Evolutionary conservation across 148 eudicot species (phyloP), one percentile per base, ranked within the genome.

Genomic region (Mesembryanthemum crystallinum): DNA sequence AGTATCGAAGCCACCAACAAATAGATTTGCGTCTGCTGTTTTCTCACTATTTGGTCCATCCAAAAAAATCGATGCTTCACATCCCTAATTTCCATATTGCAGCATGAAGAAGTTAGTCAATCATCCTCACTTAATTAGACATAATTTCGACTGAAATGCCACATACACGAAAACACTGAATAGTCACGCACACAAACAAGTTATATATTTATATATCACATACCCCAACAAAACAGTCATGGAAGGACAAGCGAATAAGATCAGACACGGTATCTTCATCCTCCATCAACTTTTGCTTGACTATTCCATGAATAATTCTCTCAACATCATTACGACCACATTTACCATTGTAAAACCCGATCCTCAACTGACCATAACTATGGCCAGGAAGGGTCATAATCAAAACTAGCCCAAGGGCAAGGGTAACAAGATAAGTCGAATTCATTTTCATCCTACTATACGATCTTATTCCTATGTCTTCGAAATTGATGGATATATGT

Each of bases 1-100:
- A 23, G 80, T 51, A 3, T 79, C 80, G n/a, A 69, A 86, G 1
- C 85, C 89, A 28, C 82, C 63, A 9, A 86, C 72, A 32, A 81
- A 67, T 5, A 45, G 18, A 73, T 83, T 83, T 17, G 87, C 78
- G 0, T 5, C 25, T n/a, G 87, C 79, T 0, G 71, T 70, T 81
- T 83, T 83, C 83, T 86, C 88, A 9, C 72, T 81, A 39, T 63
- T 35, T 21, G 24, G 65, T 33, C 88, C 88, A 33, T 83, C 86
- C 21, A 86, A 73, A 8, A 86, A 71, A n/a, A 86, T 51, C 30
- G 87, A 83, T 35, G 85, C 89, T 79, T 86, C 89, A 64, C 89
- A 86, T 0, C 89, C 89, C 89, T 86, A 35, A 35, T 35, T 35
- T 6, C 39, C 39, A 35, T 35, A 35, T 2, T 35, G 39, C 6